Base-by-base conservation (phyloP, 1,284 basidiomycete genomes). In the Tylopilus sp. region DNA sequence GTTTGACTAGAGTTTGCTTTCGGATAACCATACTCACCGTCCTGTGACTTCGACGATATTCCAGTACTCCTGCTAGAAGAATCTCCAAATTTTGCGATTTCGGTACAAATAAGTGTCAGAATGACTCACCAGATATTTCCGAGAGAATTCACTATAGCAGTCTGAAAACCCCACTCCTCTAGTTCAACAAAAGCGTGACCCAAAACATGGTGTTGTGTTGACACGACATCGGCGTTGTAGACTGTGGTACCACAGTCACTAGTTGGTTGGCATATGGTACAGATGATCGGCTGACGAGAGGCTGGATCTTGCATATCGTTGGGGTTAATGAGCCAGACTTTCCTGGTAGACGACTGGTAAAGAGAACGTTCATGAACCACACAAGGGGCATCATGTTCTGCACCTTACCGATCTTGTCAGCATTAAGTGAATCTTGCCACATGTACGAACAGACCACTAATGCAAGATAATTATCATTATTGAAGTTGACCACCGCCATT, bases 291-390 rank as follows among this genome's bases (percentile, higher is more conserved):
- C 49, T 64, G 33, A 58, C 32, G 16, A 64, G 49, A 49, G 24
- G 63, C 12, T 24, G 41, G n/a, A 64, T 64, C 49, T 64, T 63
- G 52, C 63, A 64, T 16, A 64, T 58, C 12, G 55, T 64, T 6
- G 63, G 63, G n/a, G 62, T 39, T 22, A 64, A 8, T 1, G n/a
- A 53, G 19, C 16, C 33, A 13, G 65, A 65, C 49, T 58, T 58
- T 16, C 63, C 62, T 65, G 63, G 18, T 65, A 64, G 32, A 65
- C 44, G 7, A 22, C 63, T 64, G 19, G 29, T 2, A 47, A n/a
- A 15, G 47, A 49, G 24, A 1, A 22, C 9, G 7, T 64, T 44
- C 55, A 19, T 38, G n/a, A 24, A 56, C 22, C 26, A 7, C 22
- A 33, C 4, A 19, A 44, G 29, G n/a, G 1, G 57, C 32, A 3